Evolutionary conservation across 345 rosid genomes (phyloP), one percentile per base, ranked within the genome.

Genomic region (Eucalyptus cloeziana): DNA sequence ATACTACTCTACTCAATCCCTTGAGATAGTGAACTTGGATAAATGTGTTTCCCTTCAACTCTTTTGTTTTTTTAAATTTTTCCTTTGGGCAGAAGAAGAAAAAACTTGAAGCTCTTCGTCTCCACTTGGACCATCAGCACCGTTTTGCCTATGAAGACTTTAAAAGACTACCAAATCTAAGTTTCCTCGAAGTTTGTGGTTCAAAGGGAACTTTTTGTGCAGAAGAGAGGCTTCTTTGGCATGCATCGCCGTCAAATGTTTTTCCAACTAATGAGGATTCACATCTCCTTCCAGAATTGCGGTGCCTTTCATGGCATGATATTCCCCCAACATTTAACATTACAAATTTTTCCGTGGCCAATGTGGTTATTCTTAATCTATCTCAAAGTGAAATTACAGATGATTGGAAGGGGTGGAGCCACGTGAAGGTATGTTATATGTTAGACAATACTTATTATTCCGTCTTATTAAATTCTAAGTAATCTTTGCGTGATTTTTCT

Each of bases 151-250:
- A 2, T 50, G 1, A 15, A 0, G 7, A 5, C 52, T 50, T 50
- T 15, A 2, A 1, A 0, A 50, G 7, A 2, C 1, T 50, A 2
- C 0, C 52, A 2, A 49, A 49, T 49, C 50, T 49, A 49, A 12
- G 2, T 0, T 49, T 49, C 0, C 50, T 49, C 4, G 5, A 12
- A 49, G 50, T 49, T 13, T 4, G 4, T 0, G 1, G 1, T 49
- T 49, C 49, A 3, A 47, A 0, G 49, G 13, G 0, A 47, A 0
- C 0, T 13, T 49, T 2, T 13, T 0, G 6, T 13, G 51, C 16
- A 49, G 7, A 49, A 14, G 1, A 5, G 17, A 49, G 51, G 7
- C 3, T 1, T 49, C 2, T 2, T 14, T 49, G 51, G 51, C 3
- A 2, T 14, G 51, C 0, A 5, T 49, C 17, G 0, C 17, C 3